Base-by-base conservation (phyloP, 495 filamentous ascomycete genomes). In the Lepraria neglecta region DNA sequence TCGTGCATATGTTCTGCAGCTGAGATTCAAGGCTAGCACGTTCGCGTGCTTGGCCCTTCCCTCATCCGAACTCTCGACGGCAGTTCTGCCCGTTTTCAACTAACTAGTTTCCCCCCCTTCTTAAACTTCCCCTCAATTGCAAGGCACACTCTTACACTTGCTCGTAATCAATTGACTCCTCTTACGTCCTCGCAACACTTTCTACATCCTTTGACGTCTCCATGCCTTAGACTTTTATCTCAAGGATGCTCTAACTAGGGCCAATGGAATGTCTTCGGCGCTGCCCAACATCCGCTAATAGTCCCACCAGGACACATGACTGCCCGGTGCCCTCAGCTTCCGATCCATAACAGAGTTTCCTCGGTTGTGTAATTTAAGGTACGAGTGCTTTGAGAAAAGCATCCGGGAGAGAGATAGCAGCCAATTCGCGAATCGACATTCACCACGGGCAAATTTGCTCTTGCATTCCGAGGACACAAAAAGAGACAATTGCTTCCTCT, bases 1-100 rank as follows among this genome's bases (percentile, higher is more conserved):
- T 46, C 42, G 56, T 46, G 15, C 42, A 46, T 58, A 54, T 54
- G 30, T 54, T 54, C 35, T 54, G 51, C 51, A 54, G 51, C 51
- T 54, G 51, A 31, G 4, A 48, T 19, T 48, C 24, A 51, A 51
- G 28, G 6, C 47, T 31, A 52, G 50, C 17, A 52, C 28, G n/a
- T 21, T 33, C 28, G 50, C 17, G 50, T 53, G 7, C 6, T n/a
- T 17, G 50, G 30, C 50, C 28, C 50, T 35, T 53, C 4, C 17
- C 30, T 21, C 17, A 53, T 53, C 28, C 50, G 50, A 53, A 53
- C 28, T 33, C 19, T 38, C 14, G 28, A 53, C 50, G 50, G 50
- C 28, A 53, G 11, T 15, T 31, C n/a, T 21, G 31, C 4, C 50
- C 50, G 11, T 5, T 53, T 4, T 9, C 28, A 30, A 53, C n/a